Evolutionary conservation across 306 rosid species (phyloP), one percentile per base, ranked within the genome.

Genomic region (Castanopsis chinensis): DNA sequence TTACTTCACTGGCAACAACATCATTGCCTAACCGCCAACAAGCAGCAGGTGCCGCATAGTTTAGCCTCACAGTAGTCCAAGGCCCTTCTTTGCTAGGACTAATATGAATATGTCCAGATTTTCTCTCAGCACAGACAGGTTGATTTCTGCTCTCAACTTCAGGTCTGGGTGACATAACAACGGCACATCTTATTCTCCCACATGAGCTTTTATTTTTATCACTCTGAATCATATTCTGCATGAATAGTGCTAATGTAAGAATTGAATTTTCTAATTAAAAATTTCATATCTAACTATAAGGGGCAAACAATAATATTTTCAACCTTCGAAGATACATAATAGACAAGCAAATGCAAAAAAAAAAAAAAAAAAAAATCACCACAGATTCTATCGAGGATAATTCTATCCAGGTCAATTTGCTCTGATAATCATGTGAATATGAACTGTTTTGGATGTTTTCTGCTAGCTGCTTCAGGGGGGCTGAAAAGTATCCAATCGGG

Each of bases 1-100:
- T 87, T 32, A 92, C 96, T 93, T 95, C 97, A 81, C 99, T 95
- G 57, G 99, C 99, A 82, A 95, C 93, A 69, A 95, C 98, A 73
- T 81, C 91, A 85, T 89, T 88, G 77, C 98, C 98, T 68, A 95
- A 78, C 83, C 99, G 84, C 99, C 99, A 95, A 87, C 99, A 95
- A 82, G 99, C 98, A 86, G 99, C 92, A 30, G 93, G 89, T 54
- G 99, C 77, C 79, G 99, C 97, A 83, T 95, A 95, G 87, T 95
- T 95, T 70, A 95, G 87, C 86, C 99, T 89, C 79, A 95, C 99
- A 27, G 96, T 87, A 54, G 99, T 95, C 99, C 99, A 95, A 75
- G 99, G 98, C 68, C 99, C 99, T 82, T 86, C 95, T 83, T 86
- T 91, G 80, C 91, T 85, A 43, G 99, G 99, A 86, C 99, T 95